Evolutionary conservation across 139 green algal species (phyloP).

Genomic region (Chlorella vulgaris): DNA sequence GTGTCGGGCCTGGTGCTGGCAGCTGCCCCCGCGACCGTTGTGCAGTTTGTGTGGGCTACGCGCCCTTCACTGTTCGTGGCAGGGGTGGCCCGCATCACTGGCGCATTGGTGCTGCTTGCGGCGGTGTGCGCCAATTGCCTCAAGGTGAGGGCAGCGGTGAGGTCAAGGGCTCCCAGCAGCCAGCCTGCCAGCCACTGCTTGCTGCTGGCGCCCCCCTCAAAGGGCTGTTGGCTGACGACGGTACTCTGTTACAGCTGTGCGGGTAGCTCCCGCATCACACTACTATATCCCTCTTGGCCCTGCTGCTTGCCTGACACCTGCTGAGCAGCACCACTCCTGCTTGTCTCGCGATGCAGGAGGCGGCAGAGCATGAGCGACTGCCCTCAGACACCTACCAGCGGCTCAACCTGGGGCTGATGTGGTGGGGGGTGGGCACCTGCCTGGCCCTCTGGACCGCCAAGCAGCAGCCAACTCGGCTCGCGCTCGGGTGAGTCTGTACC

Average conservation of each 20-base stretch:
- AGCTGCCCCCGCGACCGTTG: background rate
- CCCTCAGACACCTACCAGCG: constrained; percentile 64
- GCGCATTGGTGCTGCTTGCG: constrained; percentile 18
- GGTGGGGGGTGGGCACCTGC: constrained; percentile 42
- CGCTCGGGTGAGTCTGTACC: constrained; percentile 2
- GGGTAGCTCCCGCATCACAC: too few relatives aligned
- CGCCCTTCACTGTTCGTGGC: constrained; percentile 12
- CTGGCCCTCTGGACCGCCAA: constrained; percentile 13
- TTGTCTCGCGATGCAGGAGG: constrained; percentile 36
- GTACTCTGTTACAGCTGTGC: too few relatives aligned
- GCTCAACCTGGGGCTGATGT: constrained; percentile 48
- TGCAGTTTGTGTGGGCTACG: constrained; percentile 20
- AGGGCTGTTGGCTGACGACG: too few relatives aligned
- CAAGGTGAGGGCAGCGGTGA: background rate
- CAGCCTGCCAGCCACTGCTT: too few relatives aligned
- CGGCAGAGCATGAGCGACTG: constrained; percentile 49
- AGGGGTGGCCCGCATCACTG: constrained; percentile 10
- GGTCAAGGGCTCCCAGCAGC: background rate
- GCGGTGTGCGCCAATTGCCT: constrained; percentile 32
- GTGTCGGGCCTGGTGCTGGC: background rate
- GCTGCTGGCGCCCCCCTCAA: background rate
- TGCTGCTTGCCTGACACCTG: too few relatives aligned
- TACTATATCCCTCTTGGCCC: background rate
- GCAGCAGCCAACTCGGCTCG: constrained; percentile 8
- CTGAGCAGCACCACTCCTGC: too few relatives aligned